A percentile compares a stretch with the other conserved stretches of the same genome.
These are phyloP conservation scores for Panaeolus cyanescens DNA, from an alignment of 768 basidiomycete species.

Conservation along the genomic window DNA sequence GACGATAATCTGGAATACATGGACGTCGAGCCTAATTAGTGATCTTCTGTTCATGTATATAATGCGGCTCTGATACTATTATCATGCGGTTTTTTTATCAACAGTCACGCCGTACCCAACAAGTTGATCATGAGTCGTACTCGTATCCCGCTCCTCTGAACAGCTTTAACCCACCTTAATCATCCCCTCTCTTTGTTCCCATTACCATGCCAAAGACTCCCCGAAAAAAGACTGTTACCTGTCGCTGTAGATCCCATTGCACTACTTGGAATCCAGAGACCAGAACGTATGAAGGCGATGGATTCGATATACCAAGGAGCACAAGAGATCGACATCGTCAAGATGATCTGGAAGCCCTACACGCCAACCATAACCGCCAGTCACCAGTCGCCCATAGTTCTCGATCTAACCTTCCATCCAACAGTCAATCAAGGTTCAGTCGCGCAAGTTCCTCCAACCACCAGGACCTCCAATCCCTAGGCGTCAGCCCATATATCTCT, in stretches of 20 bases:
- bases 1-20: too few species aligned
- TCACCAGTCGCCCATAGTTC: too few species aligned
- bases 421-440: neutral
- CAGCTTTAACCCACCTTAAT: too few species aligned
- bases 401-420: too few species aligned
- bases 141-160: too few species aligned
- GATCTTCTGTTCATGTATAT: too few species aligned
- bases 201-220: neutral
- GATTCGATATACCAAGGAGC: neutral
- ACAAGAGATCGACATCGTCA: neutral
- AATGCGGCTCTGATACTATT: too few species aligned
- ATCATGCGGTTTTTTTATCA: too few species aligned
- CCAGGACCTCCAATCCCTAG: neutral
- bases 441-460: neutral
- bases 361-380: too few species aligned
- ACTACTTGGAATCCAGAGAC: neutral
- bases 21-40: too few species aligned
- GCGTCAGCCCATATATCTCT: neutral
- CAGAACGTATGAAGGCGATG: neutral
- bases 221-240: neutral
- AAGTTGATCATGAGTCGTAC: neutral
- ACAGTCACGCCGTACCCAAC: too few species aligned
- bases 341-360: too few species aligned
- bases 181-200: neutral
- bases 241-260: neutral